Evolutionary conservation across 768 basidiomycete genomes (phyloP).

Genomic region (Suillus paluster): DNA sequence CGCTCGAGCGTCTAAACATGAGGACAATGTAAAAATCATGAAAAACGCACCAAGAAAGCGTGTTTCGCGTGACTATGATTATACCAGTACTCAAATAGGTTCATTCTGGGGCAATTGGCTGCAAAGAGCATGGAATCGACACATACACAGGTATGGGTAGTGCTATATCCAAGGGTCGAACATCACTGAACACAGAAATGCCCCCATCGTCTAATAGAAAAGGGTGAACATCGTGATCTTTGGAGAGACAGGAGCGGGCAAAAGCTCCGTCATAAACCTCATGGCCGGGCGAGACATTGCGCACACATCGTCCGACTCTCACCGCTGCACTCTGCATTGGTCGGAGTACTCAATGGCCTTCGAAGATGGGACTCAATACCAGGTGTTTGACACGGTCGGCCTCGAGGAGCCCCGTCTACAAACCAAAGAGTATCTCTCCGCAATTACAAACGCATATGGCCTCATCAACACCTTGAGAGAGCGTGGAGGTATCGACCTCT

Average conservation of each 20-base stretch:
- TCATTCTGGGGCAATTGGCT: not conserved
- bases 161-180: not conserved
- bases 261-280: conserved; percentile 40
- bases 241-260: conserved; percentile 47
- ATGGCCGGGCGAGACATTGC: conserved; percentile 32
- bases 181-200: not conserved
- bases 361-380: conserved; percentile 22
- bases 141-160: not conserved
- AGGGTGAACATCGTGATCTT: conserved; percentile 46
- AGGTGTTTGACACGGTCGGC: conserved; percentile 40
- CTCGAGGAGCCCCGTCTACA: conserved; percentile 37
- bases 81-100: not conserved
- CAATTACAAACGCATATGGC: conserved; percentile 32
- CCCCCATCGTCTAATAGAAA: not conserved
- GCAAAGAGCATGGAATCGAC: not conserved
- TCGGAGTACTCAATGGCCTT: conserved; percentile 31
- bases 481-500: conserved; percentile 43
- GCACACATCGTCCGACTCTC: conserved; percentile 28
- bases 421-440: conserved; percentile 28
- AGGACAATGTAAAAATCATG: not conserved
- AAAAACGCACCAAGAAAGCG: not conserved
- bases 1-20: not conserved
- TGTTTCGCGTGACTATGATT: not conserved
- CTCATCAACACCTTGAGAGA: conserved; percentile 38
- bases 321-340: conserved; percentile 44